Base-by-base conservation (phyloP, 148 eudicot species). In the Cornus suecica region DNA sequence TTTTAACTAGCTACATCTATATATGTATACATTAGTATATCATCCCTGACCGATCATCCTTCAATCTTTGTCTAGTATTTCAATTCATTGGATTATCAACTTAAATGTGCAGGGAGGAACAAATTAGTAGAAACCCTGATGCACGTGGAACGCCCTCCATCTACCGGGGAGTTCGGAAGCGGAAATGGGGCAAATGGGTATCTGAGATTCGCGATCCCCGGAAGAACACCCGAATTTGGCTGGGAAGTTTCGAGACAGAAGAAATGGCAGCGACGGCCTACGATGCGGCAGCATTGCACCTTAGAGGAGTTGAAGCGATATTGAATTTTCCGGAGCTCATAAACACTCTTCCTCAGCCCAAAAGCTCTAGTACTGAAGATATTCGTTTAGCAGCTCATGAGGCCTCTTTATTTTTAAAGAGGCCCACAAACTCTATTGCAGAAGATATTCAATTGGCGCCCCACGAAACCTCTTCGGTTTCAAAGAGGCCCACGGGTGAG, bases 141-240 rank as follows among this genome's bases (percentile, higher is more conserved):
- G 45, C n/a, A n/a, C n/a, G 45, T 41, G 45, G 4, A 4, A 41
- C 45, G 45, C n/a, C n/a, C n/a, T 41, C 45, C 5, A 9, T 9
- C 45, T 41, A 41, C 45, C 45, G 87, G 73, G 92, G 92, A 20
- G 92, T 89, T 18, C 80, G 92, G 73, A 86, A 84, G 78, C 72
- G 90, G 37, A 87, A 84, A 74, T 89, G 93, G 93, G 93, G 93
- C 27, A 89, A 87, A 70, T 89, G 93, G 93, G 93, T 89, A 73
- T 86, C 93, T 0, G 93, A 87, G 63, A 89, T 89, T 32, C 93
- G 90, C 1, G 90, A 87, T 48, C 90, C 93, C 0, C 88, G 90
- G 22, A 89, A 82, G 73, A 89, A 86, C 76, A 82, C 84, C 2
- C 74, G 93, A 31, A 84, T 89, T 6, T 89, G 93, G 93, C 83